A percentile compares a stretch with the other conserved stretches of the same genome.
Evolutionary conservation across 352 stramenopile species (phyloP).

Genomic region (Blastocystis sp.): DNA sequence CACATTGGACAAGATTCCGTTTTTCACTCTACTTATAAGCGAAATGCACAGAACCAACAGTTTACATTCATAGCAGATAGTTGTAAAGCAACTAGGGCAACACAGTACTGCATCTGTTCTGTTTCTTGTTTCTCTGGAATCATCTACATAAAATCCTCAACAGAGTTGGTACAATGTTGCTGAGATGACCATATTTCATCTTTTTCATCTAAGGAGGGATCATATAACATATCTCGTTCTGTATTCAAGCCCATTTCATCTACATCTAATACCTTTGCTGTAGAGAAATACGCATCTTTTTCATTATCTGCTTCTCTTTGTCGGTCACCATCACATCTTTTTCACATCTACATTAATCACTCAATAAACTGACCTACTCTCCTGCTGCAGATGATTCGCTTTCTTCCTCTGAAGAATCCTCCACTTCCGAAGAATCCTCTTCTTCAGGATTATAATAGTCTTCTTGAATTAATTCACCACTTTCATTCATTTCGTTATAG

Average conservation of each 20-base stretch:
- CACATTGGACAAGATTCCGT: neutral
- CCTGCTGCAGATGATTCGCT: neutral
- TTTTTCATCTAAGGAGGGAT: constrained; percentile 20
- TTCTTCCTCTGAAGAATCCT: neutral
- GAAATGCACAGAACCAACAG: neutral
- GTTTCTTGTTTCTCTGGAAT: neutral
- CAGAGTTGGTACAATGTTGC: neutral
- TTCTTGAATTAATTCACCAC: constrained; percentile 43
- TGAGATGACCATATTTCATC: constrained; percentile 22
- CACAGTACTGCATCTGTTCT: constrained; percentile 40
- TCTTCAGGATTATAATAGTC: constrained; percentile 11
- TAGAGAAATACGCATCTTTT: neutral
- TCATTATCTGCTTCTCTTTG: neutral
- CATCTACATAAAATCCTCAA: neutral
- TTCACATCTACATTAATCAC: neutral
- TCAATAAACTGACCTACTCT: neutral
- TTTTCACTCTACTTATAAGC: constrained; percentile 1
- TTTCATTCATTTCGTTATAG: constrained; percentile 33
- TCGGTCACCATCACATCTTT: neutral
- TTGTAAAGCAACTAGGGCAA: constrained; percentile 61
- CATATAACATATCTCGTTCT: constrained; percentile 5
- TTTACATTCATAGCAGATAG: constrained; percentile 37
- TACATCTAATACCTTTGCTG: neutral
- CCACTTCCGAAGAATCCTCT: neutral
- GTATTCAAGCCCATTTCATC: neutral